Base-by-base conservation (phyloP, 352 stramenopile genomes). In the Globisporangium rhizosaccharum region DNA sequence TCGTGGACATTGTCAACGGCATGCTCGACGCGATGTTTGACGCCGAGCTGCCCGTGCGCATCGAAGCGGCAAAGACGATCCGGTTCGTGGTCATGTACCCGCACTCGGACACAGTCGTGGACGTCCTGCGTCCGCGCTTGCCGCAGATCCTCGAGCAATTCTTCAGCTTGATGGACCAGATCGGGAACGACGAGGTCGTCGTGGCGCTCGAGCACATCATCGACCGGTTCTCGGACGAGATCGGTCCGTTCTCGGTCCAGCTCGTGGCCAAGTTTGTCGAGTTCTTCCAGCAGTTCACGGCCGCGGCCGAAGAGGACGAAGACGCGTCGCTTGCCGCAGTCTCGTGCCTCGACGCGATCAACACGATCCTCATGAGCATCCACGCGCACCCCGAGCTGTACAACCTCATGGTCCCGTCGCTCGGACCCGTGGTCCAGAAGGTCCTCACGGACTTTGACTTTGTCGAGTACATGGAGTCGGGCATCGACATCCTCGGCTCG, bases 141-240 rank as follows among this genome's bases (percentile, higher is more conserved):
- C 94, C 94, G 25, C 87, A 98, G 63, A 94, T 99, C 42, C 75
- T 99, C 49, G 93, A 97, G 65, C 92, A 98, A 70, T 99, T 98
- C 72, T 99, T 99, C 75, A 89, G 86, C 48, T 96, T 99, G 42
- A 99, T 99, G 96, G 95, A 98, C 65, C 92, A 98, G 73, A 98
- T 99, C 62, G 96, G 96, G n/a, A 98, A 98, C 59, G 97, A 99
- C 71, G 94, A 98, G 74, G 96, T 99, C 28, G 92, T 98, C 12
- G 85, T 96, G 17, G 96, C 95, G 28, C 75, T 96, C 1, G 83
- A 96, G 61, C 79, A 98, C 45, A 98, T 99, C 57, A 97, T 99
- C 50, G 94, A 98, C 67, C 92, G 92, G 51, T 99, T 98, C 75
- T 93, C 92, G 1, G 93, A 98, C 45, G 90, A 98, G 70, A 98